Base-by-base conservation (phyloP, 352 stramenopile genomes). In the Globisporangium spinosum region DNA sequence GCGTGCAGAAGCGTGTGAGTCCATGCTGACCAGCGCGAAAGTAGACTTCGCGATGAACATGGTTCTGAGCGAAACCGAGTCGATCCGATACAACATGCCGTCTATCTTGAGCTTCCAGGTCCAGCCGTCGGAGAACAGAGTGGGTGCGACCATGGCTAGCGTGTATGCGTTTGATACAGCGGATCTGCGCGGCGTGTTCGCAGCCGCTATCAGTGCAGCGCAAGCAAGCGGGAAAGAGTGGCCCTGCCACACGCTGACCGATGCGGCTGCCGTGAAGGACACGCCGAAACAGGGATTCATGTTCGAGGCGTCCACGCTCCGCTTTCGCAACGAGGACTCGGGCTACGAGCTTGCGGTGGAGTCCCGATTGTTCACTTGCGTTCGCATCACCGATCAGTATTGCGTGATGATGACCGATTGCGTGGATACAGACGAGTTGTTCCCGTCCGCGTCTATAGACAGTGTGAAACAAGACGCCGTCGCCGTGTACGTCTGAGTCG, bases 311-410 rank as follows among this genome's bases (percentile, higher is more conserved):
- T 53, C 34, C 12, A 63, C 58, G 0, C 34, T 63, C 35, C 58
- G 58, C 58, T 63, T 63, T 23, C 35, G 58, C 58, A 63, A 17
- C 58, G 35, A 53, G n/a, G 22, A 54, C 35, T 54, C 58, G 22
- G 58, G 58, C 6, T 20, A 38, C 25, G 34, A 45, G 34, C 17
- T 63, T 6, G 32, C 22, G 2, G 58, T 63, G 58, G 58, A 63
- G 58, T 63, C 35, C 13, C 58, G 58, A 2, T 54, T 35, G 12
- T 23, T 63, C n/a, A 51, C 2, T 29, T 63, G 58, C 12, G n/a
- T 54, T 1, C 58, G 58, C 35, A 38, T 29, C 10, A 63, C 58
- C 2, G 35, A 53, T 12, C n/a, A 63, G 4, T 63, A 38, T n/a
- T 63, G 58, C 27, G 17, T 63, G 9, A 34, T 63, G 35, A 22